These are phyloP conservation scores for Hypoxylon fragiforme DNA, from an alignment of 495 filamentous ascomycete species.

Conservation along the genomic window DNA sequence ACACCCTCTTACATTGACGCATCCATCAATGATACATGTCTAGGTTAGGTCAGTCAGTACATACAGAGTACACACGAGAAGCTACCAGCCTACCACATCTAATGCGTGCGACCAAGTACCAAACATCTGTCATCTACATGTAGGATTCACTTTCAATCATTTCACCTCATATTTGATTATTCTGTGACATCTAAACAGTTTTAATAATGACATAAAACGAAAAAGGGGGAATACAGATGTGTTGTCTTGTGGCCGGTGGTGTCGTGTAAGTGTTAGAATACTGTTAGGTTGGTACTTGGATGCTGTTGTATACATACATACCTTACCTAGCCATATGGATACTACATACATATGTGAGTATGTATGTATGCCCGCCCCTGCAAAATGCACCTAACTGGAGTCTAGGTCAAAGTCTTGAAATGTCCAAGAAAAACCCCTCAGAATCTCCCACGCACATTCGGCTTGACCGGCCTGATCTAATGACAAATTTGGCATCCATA, in stretches of 20 bases:
- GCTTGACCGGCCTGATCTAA: not conserved
- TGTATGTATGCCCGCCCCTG: not conserved
- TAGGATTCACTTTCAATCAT: no score
- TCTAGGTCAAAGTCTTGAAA: not conserved
- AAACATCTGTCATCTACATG: no score
- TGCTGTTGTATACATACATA: not conserved
- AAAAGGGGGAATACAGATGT: slow-evolving; percentile 20
- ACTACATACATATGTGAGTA: not conserved
- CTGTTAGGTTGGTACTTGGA: not conserved
- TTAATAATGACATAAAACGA: no score
- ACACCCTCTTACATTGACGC: no score
- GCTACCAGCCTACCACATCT: no score
- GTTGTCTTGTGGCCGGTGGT: slow-evolving; percentile 25
- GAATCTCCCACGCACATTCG: not conserved
- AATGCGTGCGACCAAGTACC: no score
- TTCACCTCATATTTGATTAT: no score
- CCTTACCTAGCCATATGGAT: not conserved
- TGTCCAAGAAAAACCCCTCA: no score
- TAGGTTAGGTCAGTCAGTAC: no score
- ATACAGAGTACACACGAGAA: no score
- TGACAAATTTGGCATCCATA: not conserved
- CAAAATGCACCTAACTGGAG: not conserved
- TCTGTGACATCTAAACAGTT: no score
- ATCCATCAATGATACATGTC: no score
- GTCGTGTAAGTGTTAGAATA: slow-evolving; percentile 7